Conservation (phyloP, 768 basidiomycete species). For the Kwoniella dendrophila region DNA sequence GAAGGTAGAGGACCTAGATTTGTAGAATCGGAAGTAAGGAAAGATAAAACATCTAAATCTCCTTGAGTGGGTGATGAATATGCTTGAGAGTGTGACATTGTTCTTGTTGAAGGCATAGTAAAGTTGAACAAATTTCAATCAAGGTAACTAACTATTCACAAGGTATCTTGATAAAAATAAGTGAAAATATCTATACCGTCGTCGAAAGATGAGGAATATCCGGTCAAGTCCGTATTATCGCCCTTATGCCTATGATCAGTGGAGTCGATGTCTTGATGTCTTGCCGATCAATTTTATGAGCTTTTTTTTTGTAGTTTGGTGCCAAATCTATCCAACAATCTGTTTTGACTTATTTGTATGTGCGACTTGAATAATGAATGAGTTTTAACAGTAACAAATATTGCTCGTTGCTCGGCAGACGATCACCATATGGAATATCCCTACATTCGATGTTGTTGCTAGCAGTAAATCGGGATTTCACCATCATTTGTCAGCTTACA, state of each 20-base stretch:
- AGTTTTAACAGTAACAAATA: no score
- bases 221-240: background rate
- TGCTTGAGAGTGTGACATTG: conserved; percentile 2
- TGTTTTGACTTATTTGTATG: no score
- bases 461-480: no score
- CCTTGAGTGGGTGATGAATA: conserved; percentile 49
- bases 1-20: conserved; percentile 42
- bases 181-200: background rate
- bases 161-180: no score
- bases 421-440: no score
- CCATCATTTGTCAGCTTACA: no score
- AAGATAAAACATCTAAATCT: conserved; percentile 69
- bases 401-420: no score
- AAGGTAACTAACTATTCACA: background rate
- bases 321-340: no score
- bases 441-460: no score
- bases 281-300: background rate
- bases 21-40: conserved; percentile 65
- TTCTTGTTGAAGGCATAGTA: conserved; percentile 9
- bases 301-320: background rate
- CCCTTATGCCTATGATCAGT: background rate
- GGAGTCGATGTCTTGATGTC: background rate
- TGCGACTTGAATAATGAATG: no score
- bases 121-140: background rate
- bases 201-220: background rate